Percentiles rank a stretch among this genome's conserved stretches.
These are phyloP conservation scores for Mortierella alpina DNA, from an alignment of 192 early-diverging fungal genomes.

Conservation along the genomic window DNA sequence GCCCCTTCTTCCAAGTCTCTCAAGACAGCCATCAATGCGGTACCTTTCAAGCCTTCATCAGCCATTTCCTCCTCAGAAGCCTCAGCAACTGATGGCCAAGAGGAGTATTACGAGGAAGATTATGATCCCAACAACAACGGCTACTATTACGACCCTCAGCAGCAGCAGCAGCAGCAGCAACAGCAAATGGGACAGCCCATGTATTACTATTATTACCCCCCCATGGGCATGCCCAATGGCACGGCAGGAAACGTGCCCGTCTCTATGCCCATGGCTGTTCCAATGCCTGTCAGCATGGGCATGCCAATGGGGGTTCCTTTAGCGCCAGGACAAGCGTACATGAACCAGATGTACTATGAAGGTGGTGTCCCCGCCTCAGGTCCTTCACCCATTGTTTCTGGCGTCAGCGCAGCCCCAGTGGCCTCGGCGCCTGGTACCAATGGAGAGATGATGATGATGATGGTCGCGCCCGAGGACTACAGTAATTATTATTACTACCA, in stretches of 20 bases:
- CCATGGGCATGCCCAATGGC: conserved; percentile 16
- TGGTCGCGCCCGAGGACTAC: conserved; percentile 42
- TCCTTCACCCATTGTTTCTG: conserved; percentile 4
- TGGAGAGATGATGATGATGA: conserved; percentile 51
- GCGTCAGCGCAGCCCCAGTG: conserved; percentile 1
- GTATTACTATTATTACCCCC: conserved; percentile 50
- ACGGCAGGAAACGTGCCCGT: conserved; percentile 5
- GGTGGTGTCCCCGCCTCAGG: conserved; percentile 24
- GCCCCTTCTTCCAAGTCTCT: conserved; percentile 28
- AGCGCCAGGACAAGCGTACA: conserved; percentile 37
- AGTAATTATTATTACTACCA: conserved; percentile 52
- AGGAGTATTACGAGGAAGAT: conserved; percentile 27
- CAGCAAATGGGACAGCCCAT: conserved; percentile 33
- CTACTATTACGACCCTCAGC: conserved; percentile 46
- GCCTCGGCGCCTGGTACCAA: conserved; percentile 2
- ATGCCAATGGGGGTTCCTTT: conserved; percentile 46
- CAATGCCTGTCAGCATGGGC: conserved; percentile 21
- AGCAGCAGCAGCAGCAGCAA: conserved; percentile 20
- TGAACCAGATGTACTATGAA: conserved; percentile 41
- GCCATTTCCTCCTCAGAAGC: conserved; percentile 10
- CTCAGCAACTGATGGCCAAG: conserved; percentile 6
- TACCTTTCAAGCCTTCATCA: conserved; percentile 36
- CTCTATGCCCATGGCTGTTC: conserved; percentile 23
- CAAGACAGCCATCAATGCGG: conserved; percentile 51
- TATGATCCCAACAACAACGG: conserved; percentile 7